These are phyloP conservation scores for Wallemia hederae DNA, from an alignment of 1,284 basidiomycete genomes.

Conservation along the genomic window DNA sequence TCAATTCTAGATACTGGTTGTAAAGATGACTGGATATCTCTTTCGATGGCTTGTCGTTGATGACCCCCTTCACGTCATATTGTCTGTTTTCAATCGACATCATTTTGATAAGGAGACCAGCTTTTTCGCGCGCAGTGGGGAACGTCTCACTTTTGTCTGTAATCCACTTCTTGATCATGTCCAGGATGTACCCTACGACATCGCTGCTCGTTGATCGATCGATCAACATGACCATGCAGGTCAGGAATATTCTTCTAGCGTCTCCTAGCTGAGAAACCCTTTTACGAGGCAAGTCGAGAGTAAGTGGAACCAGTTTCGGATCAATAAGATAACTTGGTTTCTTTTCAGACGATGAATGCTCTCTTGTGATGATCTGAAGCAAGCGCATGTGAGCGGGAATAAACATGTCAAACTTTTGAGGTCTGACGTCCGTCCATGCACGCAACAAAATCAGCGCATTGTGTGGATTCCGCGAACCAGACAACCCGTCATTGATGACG, in stretches of 20 bases:
- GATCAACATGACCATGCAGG: slow-evolving; percentile 41
- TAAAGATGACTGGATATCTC: slow-evolving; percentile 23
- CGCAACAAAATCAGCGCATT: slow-evolving; percentile 64
- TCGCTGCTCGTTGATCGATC: slow-evolving; percentile 67
- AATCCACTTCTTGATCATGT: slow-evolving; percentile 67
- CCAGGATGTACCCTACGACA: slow-evolving; percentile 61
- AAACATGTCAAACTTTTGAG: slow-evolving; percentile 63
- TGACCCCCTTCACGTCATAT: slow-evolving; percentile 20
- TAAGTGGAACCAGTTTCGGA: slow-evolving; percentile 7
- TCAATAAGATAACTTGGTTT: neutral
- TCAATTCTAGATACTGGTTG: slow-evolving; percentile 59
- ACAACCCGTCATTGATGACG: slow-evolving; percentile 53
- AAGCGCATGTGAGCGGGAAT: slow-evolving; percentile 48
- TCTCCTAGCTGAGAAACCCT: slow-evolving; percentile 24
- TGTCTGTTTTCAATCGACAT: slow-evolving; percentile 45
- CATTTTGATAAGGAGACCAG: slow-evolving; percentile 71
- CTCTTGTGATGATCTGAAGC: slow-evolving; percentile 16
- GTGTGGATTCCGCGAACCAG: slow-evolving; percentile 37
- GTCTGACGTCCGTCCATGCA: slow-evolving; percentile 53
- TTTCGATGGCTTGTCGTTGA: neutral
- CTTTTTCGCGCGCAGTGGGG: slow-evolving; percentile 89
- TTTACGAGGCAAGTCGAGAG: slow-evolving; percentile 22
- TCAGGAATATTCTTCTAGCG: slow-evolving; percentile 26
- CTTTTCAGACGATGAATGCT: neutral
- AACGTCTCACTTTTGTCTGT: slow-evolving; percentile 51